These are phyloP conservation scores for Aspergillus sojae DNA, from an alignment of 2,329 filamentous ascomycete species.

Conservation along the genomic window DNA sequence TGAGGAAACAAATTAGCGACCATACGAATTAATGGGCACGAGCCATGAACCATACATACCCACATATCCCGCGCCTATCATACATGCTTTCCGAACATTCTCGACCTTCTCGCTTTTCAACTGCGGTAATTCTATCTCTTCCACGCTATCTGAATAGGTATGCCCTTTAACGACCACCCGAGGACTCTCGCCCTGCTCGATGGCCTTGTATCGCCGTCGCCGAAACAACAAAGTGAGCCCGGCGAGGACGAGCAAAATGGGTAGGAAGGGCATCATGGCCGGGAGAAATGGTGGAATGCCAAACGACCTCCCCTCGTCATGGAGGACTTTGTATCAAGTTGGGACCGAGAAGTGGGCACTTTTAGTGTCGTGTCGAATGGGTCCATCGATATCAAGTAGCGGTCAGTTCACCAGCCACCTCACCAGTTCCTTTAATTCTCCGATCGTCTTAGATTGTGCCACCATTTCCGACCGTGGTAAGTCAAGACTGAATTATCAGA, in stretches of 20 bases:
- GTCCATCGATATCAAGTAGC: constrained; percentile 1
- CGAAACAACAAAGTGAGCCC: constrained; percentile 20
- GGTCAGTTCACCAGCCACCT: constrained; percentile 2
- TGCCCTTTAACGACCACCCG: constrained; percentile 22
- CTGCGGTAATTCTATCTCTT: constrained; percentile 5
- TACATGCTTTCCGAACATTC: constrained; percentile 25
- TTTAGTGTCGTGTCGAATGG: not conserved
- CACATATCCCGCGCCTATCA: constrained; percentile 29
- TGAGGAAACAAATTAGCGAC: not conserved
- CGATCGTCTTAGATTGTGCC: not conserved
- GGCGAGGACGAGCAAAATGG: constrained; percentile 20
- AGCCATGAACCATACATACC: constrained; percentile 21
- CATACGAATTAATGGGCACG: not conserved
- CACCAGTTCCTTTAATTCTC: not conserved
- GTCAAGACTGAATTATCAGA: not conserved
- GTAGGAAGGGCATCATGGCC: constrained; percentile 21
- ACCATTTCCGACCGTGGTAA: not conserved
- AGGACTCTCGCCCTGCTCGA: constrained; percentile 6
- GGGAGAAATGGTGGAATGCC: not conserved
- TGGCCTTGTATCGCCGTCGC: constrained; percentile 17
- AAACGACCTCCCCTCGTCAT: not conserved
- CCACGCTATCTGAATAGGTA: constrained; percentile 22
- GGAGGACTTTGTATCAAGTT: not conserved
- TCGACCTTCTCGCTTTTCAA: constrained; percentile 9
- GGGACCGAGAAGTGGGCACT: not conserved